phyloP scores from a whole-genome alignment of 441 rosid genomes.

The Daphne laureola region DNA sequence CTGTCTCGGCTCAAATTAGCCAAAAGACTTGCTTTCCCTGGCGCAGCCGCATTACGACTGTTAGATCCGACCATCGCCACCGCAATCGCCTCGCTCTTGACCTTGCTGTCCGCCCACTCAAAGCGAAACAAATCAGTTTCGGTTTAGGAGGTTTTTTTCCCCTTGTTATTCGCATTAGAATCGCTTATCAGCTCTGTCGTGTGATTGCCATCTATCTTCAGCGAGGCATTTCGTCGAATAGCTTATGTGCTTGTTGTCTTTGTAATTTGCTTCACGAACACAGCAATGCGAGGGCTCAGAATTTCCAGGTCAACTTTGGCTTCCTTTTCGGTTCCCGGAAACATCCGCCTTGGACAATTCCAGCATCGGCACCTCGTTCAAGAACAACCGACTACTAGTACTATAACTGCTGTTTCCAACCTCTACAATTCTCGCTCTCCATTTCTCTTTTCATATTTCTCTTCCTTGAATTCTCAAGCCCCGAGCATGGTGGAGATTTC shows the following conservation, averaged over 20 bases:
- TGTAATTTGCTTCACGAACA: not conserved
- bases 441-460: slow-evolving; percentile 24
- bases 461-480: slow-evolving; percentile 24
- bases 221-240: slow-evolving; percentile 35
- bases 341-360: slow-evolving; percentile 16
- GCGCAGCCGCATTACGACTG: too few species aligned
- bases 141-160: not conserved
- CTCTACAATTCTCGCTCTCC: slow-evolving; percentile 15
- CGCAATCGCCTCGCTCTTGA: too few species aligned
- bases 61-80: too few species aligned
- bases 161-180: not conserved
- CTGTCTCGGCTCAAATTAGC: too few species aligned
- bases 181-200: not conserved
- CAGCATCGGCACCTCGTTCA: slow-evolving; percentile 14
- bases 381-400: slow-evolving; percentile 6
- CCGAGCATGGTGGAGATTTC: slow-evolving; percentile 5
- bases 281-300: slow-evolving; percentile 40
- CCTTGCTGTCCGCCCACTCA: too few species aligned
- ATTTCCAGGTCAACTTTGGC: slow-evolving; percentile 25
- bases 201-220: slow-evolving; percentile 4
- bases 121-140: too few species aligned
- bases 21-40: too few species aligned
- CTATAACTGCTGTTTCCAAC: not conserved
- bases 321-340: slow-evolving; percentile 18
- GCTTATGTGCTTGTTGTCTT: slow-evolving; percentile 11